Base-by-base conservation (phyloP, 495 filamentous ascomycete species). In the Podospora pseudocomata region DNA sequence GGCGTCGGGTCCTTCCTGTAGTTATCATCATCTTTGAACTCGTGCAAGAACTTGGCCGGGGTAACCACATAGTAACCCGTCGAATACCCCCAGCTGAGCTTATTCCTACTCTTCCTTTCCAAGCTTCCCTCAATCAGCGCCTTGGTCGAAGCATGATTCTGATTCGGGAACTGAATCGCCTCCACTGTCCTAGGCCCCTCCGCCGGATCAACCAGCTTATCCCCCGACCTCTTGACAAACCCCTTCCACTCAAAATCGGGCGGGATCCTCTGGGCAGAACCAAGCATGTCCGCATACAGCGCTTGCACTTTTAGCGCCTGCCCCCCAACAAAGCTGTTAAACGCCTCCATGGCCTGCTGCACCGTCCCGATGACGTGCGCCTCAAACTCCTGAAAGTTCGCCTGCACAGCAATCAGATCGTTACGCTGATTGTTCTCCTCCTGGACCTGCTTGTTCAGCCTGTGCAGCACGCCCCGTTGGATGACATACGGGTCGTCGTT, bases 341-440 rank as follows among this genome's bases (percentile, higher is more conserved):
- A 95, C 49, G 90, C 86, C 61, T 87, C 86, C 82, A 98, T 83
- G 65, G 89, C 89, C 67, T 87, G 81, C 77, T 99, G 95, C 64
- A 97, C 79, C n/a, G 88, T 90, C 72, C 90, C 82, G 56, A 99
- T 77, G 64, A 98, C 81, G 76, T 99, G 93, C 0, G 87, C 85
- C 76, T 99, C 95, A 73, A 99, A 98, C 60, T 88, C 84, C 68
- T 89, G 85, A 78, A 97, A 97, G 76, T 90, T 90, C 78, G 91
- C 89, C 79, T 99, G 95, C 30, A 97, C 90, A 11, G 88, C 85
- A 64, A 99, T 84, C 27, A 97, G 85, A 74, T 98, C 96, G 74
- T 96, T 89, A 57, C 90, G 89, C 79, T 94, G 92, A 81, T 92
- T 94, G 80, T 99, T 99, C 80, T 99, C 95, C 74, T 96, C 94